Percentiles rank a stretch among this genome's conserved stretches.
These are phyloP conservation scores for Lomentospora prolificans DNA, from an alignment of 2,329 filamentous ascomycete genomes.

Conservation along the genomic window DNA sequence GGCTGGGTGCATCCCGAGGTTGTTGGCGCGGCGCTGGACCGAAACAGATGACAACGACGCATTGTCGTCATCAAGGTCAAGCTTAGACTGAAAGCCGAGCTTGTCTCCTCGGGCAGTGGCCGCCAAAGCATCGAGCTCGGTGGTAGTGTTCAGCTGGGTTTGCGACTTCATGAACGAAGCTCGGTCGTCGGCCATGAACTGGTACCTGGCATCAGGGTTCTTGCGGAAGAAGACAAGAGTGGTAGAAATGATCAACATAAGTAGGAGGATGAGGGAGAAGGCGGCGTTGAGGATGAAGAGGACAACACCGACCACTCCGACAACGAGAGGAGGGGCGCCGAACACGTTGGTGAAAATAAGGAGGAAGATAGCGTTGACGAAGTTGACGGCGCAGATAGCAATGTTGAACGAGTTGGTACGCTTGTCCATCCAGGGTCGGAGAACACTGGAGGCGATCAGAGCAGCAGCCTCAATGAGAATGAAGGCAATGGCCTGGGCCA, in stretches of 20 bases:
- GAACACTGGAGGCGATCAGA: conserved; percentile 66
- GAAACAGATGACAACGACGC: conserved; percentile 29
- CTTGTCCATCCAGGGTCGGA: conserved; percentile 98
- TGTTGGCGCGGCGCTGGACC: conserved; percentile 24
- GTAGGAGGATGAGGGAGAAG: conserved; percentile 70
- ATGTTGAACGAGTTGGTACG: conserved; percentile 97
- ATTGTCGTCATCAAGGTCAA: conserved; percentile 28
- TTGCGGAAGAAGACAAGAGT: conserved; percentile 70
- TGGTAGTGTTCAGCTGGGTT: conserved; percentile 64
- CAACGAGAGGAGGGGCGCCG: conserved; percentile 70
- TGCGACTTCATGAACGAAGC: conserved; percentile 97
- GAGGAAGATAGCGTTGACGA: conserved; percentile 81
- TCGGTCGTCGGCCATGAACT: conserved; percentile 92
- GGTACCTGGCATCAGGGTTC: conserved; percentile 90
- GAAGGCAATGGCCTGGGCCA: conserved; percentile 71
- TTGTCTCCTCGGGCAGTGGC: conserved; percentile 83
- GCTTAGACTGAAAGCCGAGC: conserved; percentile 30
- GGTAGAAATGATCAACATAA: conserved; percentile 61
- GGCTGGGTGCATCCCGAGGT: conserved; percentile 18
- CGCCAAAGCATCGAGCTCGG: conserved; percentile 81
- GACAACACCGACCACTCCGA: conserved; percentile 78
- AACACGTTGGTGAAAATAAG: conserved; percentile 84
- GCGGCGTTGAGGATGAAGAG: conserved; percentile 82
- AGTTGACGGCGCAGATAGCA: conserved; percentile 80
- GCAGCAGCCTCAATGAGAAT: conserved; percentile 73